These are phyloP conservation scores for Chaetomium sp. DNA, from an alignment of 2,329 filamentous ascomycete species.

Conservation along the genomic window DNA sequence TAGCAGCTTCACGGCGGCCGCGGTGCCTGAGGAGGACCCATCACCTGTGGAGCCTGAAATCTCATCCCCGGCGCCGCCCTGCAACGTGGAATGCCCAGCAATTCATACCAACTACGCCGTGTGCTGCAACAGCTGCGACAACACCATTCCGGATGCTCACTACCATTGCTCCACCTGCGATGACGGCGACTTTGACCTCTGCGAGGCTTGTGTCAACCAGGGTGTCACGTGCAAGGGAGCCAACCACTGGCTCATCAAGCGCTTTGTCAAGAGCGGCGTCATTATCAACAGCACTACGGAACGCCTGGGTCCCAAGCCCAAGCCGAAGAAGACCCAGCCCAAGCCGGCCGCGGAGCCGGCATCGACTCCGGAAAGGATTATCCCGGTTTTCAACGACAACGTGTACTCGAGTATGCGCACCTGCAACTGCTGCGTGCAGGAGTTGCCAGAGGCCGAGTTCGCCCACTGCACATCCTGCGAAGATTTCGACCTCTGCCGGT, in stretches of 20 bases:
- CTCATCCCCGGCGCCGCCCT: not conserved
- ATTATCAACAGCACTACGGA: conserved; percentile 87
- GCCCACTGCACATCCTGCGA: conserved; percentile 83
- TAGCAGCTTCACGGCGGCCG: not conserved
- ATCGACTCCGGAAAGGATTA: conserved; percentile 27
- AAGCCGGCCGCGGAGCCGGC: not conserved
- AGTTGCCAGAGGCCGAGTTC: conserved; percentile 76
- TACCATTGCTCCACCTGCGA: conserved; percentile 96
- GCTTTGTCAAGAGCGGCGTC: conserved; percentile 74
- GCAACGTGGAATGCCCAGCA: conserved; percentile 14
- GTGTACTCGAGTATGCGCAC: conserved; percentile 57
- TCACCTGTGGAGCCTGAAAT: not conserved
- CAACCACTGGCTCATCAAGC: conserved; percentile 93
- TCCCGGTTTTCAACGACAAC: conserved; percentile 34
- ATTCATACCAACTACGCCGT: conserved; percentile 67
- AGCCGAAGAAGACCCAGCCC: conserved; percentile 34
- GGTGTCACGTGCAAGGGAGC: conserved; percentile 77
- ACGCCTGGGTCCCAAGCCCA: conserved; percentile 68
- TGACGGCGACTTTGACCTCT: conserved; percentile 91
- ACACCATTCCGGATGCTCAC: conserved; percentile 76
- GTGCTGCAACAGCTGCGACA: conserved; percentile 90
- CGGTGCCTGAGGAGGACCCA: not conserved
- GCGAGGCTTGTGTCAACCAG: conserved; percentile 72
- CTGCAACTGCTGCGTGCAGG: conserved; percentile 68
- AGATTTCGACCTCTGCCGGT: conserved; percentile 89